Percentiles rank a stretch among this genome's conserved stretches.
Evolutionary conservation across 371 early-diverging fungal species (phyloP).

Genomic region (Zopfochytrium polystomum): DNA sequence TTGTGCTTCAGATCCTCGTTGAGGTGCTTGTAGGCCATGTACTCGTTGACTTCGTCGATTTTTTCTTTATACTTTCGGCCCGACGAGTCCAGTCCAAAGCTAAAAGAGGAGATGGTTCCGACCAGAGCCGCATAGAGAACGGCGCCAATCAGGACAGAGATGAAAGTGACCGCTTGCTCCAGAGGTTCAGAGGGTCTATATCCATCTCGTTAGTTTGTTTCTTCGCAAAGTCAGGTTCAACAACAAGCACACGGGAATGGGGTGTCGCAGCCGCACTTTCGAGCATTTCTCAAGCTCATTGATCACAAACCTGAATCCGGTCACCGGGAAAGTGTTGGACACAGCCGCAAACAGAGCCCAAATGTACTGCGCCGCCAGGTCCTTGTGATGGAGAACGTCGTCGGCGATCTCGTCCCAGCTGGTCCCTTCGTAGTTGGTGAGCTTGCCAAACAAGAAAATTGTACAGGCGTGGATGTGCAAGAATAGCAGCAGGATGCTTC

Average conservation of each 20-base stretch:
- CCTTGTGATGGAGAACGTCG: slow-evolving; percentile 10
- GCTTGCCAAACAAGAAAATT: slow-evolving; percentile 27
- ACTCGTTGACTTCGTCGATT: slow-evolving; percentile 44
- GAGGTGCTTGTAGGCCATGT: slow-evolving; percentile 35
- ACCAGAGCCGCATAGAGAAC: slow-evolving; percentile 32
- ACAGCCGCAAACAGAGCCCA: slow-evolving; percentile 32
- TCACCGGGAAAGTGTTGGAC: slow-evolving; percentile 35
- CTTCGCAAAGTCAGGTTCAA: not conserved
- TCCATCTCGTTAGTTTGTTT: not conserved
- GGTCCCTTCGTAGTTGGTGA: slow-evolving; percentile 17
- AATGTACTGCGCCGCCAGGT: slow-evolving; percentile 27
- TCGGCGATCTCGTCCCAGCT: slow-evolving; percentile 15
- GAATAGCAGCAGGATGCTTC: slow-evolving; percentile 25
- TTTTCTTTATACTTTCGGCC: slow-evolving; percentile 40
- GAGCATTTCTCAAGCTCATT: not conserved
- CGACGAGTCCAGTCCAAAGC: slow-evolving; percentile 38
- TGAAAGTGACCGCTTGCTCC: slow-evolving; percentile 28
- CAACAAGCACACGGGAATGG: not conserved
- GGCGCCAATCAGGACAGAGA: slow-evolving; percentile 30
- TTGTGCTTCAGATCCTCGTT: slow-evolving; percentile 22
- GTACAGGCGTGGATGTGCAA: slow-evolving; percentile 34
- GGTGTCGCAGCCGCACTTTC: not conserved
- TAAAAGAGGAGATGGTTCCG: slow-evolving; percentile 37
- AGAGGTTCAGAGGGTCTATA: slow-evolving; percentile 27
- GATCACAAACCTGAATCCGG: slow-evolving; percentile 27